Base-by-base conservation (phyloP, 306 rosid genomes). In the Comarum palustre region DNA sequence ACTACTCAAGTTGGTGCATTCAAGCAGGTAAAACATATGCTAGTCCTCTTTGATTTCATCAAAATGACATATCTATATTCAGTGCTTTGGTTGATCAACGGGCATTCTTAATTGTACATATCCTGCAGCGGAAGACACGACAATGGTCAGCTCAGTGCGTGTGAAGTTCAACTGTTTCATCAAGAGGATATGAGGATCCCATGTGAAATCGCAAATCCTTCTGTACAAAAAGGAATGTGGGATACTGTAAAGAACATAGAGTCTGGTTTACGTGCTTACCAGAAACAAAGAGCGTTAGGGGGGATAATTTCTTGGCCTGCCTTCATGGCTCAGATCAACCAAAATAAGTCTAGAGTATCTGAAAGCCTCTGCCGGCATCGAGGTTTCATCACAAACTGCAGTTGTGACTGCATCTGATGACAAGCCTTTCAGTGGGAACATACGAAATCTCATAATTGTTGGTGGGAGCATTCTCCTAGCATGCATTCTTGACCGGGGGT, bases 171-270 rank as follows among this genome's bases (percentile, higher is more conserved):
- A 68, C 69, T 94, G 69, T 91, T 94, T 78, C 98, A 94, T 69
- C 74, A 88, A 0, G 98, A 94, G 81, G 98, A 91, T 77, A 88
- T 85, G 97, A 95, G 98, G 7, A 89, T 94, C 16, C 96, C 98
- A 9, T 88, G 98, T 97, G 95, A 94, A 82, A 81, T 94, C 19
- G 92, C 91, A 0, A 94, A 94, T 78, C 91, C 91, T 15, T 97
- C 95, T 68, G 86, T 94, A 32, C 87, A 87, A 66, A 90, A 87
- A 79, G 96, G 95, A 6, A 88, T 91, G 92, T 91, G 97, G 97
- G 97, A 92, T 60, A 88, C 95, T 29, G 97, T 91, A 29, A 83
- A 85, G 90, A 94, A 91, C 86, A 84, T 89, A 11, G 98, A 94
- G 10, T 88, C 92, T 3, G 97, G 88, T 42, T 78, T 94, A 45